A percentile compares a stretch with the other conserved stretches of the same genome.
These are phyloP conservation scores for Nosema muscidifuracis DNA, from an alignment of 371 early-diverging fungal species.

Conservation along the genomic window DNA sequence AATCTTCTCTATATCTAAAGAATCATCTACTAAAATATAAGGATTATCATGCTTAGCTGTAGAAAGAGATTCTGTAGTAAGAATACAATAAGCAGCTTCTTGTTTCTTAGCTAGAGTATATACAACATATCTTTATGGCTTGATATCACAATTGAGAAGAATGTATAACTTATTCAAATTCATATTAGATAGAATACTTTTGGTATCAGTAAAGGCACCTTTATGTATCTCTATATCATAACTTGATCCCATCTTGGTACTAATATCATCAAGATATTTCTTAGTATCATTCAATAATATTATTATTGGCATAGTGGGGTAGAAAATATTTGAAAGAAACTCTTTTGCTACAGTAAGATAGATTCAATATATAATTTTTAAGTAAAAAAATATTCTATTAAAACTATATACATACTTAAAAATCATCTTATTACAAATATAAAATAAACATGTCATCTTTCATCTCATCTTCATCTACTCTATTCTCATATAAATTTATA, in stretches of 20 bases:
- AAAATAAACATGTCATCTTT: no score
- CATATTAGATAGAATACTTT: slow-evolving; percentile 28
- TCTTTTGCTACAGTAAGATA: no score
- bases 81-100: slow-evolving; percentile 27
- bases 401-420: no score
- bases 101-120: slow-evolving; percentile 40
- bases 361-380: no score
- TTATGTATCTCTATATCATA: slow-evolving; percentile 23
- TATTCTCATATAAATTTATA: background rate
- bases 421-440: no score
- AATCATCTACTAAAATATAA: background rate
- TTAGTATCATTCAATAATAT: slow-evolving; percentile 24
- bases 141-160: slow-evolving; percentile 28
- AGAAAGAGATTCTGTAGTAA: background rate
- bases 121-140: slow-evolving; percentile 48
- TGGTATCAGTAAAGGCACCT: slow-evolving; percentile 15
- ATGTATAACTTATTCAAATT: slow-evolving; percentile 21
- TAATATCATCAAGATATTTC: slow-evolving; percentile 15
- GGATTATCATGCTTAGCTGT: slow-evolving; percentile 37
- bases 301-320: slow-evolving; percentile 42
- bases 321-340: no score
- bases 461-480: no score
- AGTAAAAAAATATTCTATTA: no score
- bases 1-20: background rate
- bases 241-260: background rate